A percentile compares a stretch with the other conserved stretches of the same genome.
Evolutionary conservation across 257 asterid genomes (phyloP).

Genomic region (Jacaranda copaia): DNA sequence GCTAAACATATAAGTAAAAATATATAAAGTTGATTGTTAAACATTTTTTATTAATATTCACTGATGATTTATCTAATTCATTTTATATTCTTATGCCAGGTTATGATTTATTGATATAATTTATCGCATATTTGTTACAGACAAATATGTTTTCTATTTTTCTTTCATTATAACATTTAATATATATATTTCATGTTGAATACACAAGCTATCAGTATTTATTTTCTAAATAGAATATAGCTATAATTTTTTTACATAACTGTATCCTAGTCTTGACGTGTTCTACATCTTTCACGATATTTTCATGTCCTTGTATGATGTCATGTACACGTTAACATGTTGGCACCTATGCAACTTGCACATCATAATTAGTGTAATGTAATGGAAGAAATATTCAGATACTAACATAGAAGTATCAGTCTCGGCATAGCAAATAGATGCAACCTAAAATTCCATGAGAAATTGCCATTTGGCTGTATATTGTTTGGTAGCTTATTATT

Average conservation of each 20-base stretch:
- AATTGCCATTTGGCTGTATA: not conserved
- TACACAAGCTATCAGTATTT: not conserved
- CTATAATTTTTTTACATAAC: not conserved
- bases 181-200: not conserved
- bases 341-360: constrained; percentile 8
- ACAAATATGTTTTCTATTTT: not conserved
- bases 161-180: not conserved
- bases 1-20: not conserved
- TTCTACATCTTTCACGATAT: not conserved
- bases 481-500: not conserved
- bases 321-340: not conserved
- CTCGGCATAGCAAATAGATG: constrained; percentile 20
- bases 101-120: constrained; percentile 1
- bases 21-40: constrained; percentile 12
- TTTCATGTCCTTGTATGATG: not conserved
- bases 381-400: not conserved
- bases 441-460: constrained; percentile 19
- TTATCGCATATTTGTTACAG: constrained; percentile 11
- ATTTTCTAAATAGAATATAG: constrained; percentile 10
- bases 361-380: constrained; percentile 2
- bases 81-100: not conserved
- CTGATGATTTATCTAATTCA: not conserved
- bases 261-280: not conserved
- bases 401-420: constrained; percentile 4
- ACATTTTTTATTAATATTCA: not conserved